phyloP scores from a whole-genome alignment of 345 rosid species.

The Dimocarpus longan region DNA sequence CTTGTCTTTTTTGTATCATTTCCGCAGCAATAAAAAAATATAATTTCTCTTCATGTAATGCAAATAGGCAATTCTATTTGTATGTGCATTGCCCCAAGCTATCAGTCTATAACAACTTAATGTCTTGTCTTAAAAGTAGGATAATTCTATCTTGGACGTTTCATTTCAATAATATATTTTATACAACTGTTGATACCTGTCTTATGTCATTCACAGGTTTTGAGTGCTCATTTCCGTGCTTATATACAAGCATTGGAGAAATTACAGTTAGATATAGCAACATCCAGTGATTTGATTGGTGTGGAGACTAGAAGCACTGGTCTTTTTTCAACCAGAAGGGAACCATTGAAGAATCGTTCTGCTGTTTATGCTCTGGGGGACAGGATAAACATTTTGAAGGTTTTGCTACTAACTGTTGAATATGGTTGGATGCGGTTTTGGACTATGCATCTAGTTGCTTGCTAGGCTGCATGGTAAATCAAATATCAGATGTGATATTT shows the following conservation, averaged over 20 bases:
- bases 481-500: slow-evolving; percentile 8
- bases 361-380: slow-evolving; percentile 96
- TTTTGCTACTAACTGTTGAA: slow-evolving; percentile 19
- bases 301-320: slow-evolving; percentile 88
- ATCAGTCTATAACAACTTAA: not conserved
- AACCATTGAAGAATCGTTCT: slow-evolving; percentile 88
- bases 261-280: slow-evolving; percentile 94
- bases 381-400: slow-evolving; percentile 90
- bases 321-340: slow-evolving; percentile 85
- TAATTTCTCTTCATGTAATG: not conserved
- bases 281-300: slow-evolving; percentile 90
- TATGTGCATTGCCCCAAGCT: not conserved
- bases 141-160: not conserved
- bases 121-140: not conserved
- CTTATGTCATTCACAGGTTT: slow-evolving; percentile 60
- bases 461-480: not conserved
- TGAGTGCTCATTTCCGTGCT: slow-evolving; percentile 98
- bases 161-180: not conserved
- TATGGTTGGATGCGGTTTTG: not conserved
- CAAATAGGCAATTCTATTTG: not conserved
- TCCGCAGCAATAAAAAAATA: not conserved
- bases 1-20: not conserved
- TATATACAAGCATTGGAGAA: slow-evolving; percentile 97
- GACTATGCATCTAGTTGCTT: not conserved
- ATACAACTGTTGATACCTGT: slow-evolving; percentile 1